phyloP scores from a whole-genome alignment of 2,329 filamentous ascomycete species.

The Helotiales sp. region DNA sequence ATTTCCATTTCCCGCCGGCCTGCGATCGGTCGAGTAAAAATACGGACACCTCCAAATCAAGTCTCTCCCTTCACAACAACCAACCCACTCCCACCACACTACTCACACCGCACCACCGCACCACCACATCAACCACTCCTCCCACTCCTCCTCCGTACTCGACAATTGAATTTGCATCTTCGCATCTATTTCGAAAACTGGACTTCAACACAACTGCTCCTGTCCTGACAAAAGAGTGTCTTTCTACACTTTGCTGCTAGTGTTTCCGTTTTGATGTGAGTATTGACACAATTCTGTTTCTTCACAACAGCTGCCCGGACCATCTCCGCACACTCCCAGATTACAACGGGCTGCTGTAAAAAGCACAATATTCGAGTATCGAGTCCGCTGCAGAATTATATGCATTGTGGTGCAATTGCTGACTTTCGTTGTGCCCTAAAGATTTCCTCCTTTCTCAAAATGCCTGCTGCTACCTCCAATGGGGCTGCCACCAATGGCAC shows the following conservation, averaged over 20 bases:
- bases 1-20: constrained; percentile 5
- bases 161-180: neutral
- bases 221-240: neutral
- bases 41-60: constrained; percentile 10
- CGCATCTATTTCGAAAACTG: neutral
- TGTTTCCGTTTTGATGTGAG: constrained; percentile 23
- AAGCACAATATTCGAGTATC: neutral
- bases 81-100: neutral
- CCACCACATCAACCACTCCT: neutral
- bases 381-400: constrained; percentile 4
- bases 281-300: neutral
- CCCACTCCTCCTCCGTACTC: neutral
- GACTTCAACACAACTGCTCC: neutral
- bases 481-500: constrained; percentile 51
- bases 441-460: constrained; percentile 33
- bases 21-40: neutral
- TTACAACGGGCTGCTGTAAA: neutral
- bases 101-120: neutral
- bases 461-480: constrained; percentile 49
- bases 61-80: constrained; percentile 1
- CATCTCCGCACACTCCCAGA: neutral
- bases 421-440: constrained; percentile 19
- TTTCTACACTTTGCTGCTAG: constrained; percentile 1
- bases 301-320: constrained; percentile 11
- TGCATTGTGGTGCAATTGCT: constrained; percentile 28